Base-by-base conservation (phyloP, 75 land plant species). In the Ceratopteris richardii region DNA sequence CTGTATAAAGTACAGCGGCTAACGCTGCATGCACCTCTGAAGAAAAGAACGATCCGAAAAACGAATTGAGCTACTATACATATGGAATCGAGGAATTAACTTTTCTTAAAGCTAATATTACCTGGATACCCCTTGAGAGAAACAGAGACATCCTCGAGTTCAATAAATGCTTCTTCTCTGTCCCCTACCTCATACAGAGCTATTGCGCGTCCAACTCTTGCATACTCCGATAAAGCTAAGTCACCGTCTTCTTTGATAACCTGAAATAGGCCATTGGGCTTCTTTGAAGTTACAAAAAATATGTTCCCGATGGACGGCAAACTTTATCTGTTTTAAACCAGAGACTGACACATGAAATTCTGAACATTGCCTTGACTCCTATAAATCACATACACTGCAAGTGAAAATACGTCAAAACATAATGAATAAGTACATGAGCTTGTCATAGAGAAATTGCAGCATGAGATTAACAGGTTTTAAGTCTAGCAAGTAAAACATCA, bases 61-160 rank as follows among this genome's bases (percentile, higher is more conserved):
- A 33, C 37, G 9, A 33, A 9, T 4, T 9, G 9, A 33, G 7
- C 37, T 4, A 33, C 31, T 29, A 16, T 57, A 17, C 62, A 60
- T n/a, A 1, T 11, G 25, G 17, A 58, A 7, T 19, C 33, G 11
- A 44, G 20, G 41, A 5, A 7, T 13, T 57, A 22, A 30, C 11
- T 4, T 5, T n/a, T 30, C 20, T 57, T 27, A 51, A 13, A 42
- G 28, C 21, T 39, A 57, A 14, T 55, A 21, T 10, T 66, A 82
- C 87, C 87, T 70, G 87, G 87, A 62, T 84, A 84, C n/a, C 87
- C 84, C 53, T 84, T 84, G 21, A 84, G 50, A 44, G 79, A 72
- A 37, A 84, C 66, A 21, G 87, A 84, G 46, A 84, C 77, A 68
- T 84, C 87, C 48, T 84, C 81, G 81, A 84, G 70, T 64, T 84